Evolutionary conservation across 78 protist genomes (phyloP).

Genomic region (Dictyostelium purpureum): DNA sequence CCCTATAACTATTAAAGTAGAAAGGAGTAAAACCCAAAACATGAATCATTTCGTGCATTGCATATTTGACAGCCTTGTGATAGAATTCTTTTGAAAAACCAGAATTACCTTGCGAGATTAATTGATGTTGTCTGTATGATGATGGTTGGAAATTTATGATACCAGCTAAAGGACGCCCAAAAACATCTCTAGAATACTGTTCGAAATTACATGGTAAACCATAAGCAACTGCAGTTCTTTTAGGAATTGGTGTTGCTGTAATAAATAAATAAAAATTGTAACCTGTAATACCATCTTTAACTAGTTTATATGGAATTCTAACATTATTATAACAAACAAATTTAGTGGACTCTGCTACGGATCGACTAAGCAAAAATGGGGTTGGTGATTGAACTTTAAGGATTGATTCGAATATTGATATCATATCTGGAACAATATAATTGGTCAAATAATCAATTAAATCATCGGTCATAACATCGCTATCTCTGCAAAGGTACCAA

Average conservation of each 20-base stretch:
- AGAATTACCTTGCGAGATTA: background rate
- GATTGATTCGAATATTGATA: background rate
- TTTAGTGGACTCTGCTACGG: background rate
- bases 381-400: background rate
- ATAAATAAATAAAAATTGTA: background rate
- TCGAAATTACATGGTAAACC: constrained; percentile 48
- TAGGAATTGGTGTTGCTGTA: background rate
- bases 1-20: background rate
- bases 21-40: constrained; percentile 9
- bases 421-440: background rate
- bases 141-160: background rate
- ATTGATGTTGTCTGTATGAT: no score
- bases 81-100: background rate
- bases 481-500: background rate
- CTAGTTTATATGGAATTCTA: background rate
- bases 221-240: constrained; percentile 13
- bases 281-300: background rate
- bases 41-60: constrained; percentile 35
- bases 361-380: background rate
- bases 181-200: background rate
- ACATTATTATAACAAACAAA: constrained; percentile 2
- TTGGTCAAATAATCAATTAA: background rate
- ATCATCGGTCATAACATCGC: background rate
- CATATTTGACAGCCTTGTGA: background rate
- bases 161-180: constrained; percentile 34